Base-by-base conservation (phyloP, 2,329 filamentous ascomycete genomes). In the Microdochium bolleyi region DNA sequence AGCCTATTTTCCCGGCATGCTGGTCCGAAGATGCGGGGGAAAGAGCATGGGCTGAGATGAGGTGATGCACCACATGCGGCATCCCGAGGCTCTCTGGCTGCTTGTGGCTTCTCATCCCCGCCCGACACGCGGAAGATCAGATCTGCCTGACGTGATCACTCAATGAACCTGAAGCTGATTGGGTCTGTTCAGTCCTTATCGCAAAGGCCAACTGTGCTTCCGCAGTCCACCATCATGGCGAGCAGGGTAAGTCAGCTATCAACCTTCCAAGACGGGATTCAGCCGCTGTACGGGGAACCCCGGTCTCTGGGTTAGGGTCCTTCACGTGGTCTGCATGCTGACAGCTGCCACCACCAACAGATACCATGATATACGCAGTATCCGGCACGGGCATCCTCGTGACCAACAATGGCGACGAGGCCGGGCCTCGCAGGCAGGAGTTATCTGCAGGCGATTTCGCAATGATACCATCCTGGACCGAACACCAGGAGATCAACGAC, bases 401-500 rank as follows among this genome's bases (percentile, higher is more conserved):
- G 2, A 83, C 78, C 0, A 75, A 76, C 51, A 73, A 82, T 21
- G 73, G 77, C 44, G 77, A 81, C 13, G 76, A 75, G 49, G 70
- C 70, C 32, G 69, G 74, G 27, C 64, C 75, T 1, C 77, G 78
- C 55, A 76, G 78, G 32, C 76, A 85, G 56, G 70, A 79, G 19
- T 72, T 90, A 7, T 66, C 67, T 1, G 73, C 80, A 0, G 86
- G 87, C 0, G 85, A 89, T 64, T 89, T 87, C 65, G 84, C 84
- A 2, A 75, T 88, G 52, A 78, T 89, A 13, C 86, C 86, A 0
- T 79, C 84, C 0, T 88, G 78, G 74, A 80, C 82, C 0, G 85
- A 89, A 64, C 84, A 89, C 67, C 84, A 88, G 64, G 77, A 85
- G 52, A 71, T 84, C 21, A 89, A 89, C 60, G 79, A 87, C 37